phyloP scores from a whole-genome alignment of 192 early-diverging fungal species.

The Pilaira anomala region DNA sequence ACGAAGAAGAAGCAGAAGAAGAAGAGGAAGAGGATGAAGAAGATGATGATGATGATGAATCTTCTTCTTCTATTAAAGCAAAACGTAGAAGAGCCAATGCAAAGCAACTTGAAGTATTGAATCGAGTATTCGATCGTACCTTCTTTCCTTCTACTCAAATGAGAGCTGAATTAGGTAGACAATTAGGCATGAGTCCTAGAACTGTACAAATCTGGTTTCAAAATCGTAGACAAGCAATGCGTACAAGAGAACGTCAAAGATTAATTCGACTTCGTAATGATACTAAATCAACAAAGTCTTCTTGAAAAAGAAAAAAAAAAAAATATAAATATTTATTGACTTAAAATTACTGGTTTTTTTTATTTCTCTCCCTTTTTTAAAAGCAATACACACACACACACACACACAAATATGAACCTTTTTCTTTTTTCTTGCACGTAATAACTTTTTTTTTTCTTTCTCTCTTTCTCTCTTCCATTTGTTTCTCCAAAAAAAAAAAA shows the following conservation, averaged over 20 bases:
- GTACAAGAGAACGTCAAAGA: conserved; percentile 38
- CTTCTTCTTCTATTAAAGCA: conserved; percentile 43
- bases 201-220: conserved; percentile 98
- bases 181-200: conserved; percentile 85
- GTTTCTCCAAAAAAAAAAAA: conserved; percentile 15
- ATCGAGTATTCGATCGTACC: conserved; percentile 71
- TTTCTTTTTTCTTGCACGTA: too few relatives aligned
- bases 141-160: conserved; percentile 82
- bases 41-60: conserved; percentile 10
- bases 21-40: conserved; percentile 1
- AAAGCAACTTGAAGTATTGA: conserved; percentile 72
- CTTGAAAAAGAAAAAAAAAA: neutral
- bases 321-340: neutral
- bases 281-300: neutral
- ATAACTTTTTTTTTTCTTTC: neutral
- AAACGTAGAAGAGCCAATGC: conserved; percentile 81
- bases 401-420: too few relatives aligned
- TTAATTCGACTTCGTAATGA: conserved; percentile 15
- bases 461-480: neutral
- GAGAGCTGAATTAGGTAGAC: conserved; percentile 70
- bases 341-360: conserved; percentile 7
- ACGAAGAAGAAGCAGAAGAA: conserved; percentile 5
- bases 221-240: conserved; percentile 83
- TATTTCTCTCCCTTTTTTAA: neutral
- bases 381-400: too few relatives aligned